Base-by-base conservation (phyloP, 768 basidiomycete species). In the Pluteus cervinus region DNA sequence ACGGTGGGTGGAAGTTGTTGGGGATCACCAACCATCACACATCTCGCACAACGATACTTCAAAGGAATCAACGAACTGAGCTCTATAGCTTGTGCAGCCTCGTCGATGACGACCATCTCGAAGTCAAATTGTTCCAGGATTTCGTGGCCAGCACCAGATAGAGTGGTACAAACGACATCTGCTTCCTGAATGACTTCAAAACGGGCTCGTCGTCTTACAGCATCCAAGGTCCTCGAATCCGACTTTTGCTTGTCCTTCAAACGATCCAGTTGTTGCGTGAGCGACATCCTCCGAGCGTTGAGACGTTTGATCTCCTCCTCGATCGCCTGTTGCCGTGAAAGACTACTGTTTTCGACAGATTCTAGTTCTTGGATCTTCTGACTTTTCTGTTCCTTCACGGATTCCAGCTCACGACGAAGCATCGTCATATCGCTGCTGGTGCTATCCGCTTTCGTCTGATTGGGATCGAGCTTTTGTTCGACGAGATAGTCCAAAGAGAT, bases 41-140 rank as follows among this genome's bases (percentile, higher is more conserved):
- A 96, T 21, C 80, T 76, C 36, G 69, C 71, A 46, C 81, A 86
- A 20, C 73, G 74, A 60, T 90, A 97, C 57, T 87, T 96, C 44
- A 99, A 68, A 25, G 96, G 96, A 41, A 99, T 98, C 43, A 99
- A 62, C 6, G 94, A 89, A 46, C 88, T 91, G 28, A 97, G 70
- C 58, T 99, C 96, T 32, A 97, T 85, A 11, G 93, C 84, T 59
- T 99, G 96, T 1, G 94, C 94, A 1, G 96, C 96, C 59, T 99
- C 96, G 52, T 99, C 96, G 42, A 99, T 94, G 56, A 99, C 81
- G 48, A 99, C 75, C 62, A 94, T 87, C 49, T 96, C 93, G 54
- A 97, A 97, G 36, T 93, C 85, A 45, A 88, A 75, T 24, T 74
- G 68, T 40, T 86, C 78, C 28, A 99, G 68, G 32, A 74, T 72